Base-by-base conservation (phyloP, 768 basidiomycete species). In the Phlebiopsis gigantea region DNA sequence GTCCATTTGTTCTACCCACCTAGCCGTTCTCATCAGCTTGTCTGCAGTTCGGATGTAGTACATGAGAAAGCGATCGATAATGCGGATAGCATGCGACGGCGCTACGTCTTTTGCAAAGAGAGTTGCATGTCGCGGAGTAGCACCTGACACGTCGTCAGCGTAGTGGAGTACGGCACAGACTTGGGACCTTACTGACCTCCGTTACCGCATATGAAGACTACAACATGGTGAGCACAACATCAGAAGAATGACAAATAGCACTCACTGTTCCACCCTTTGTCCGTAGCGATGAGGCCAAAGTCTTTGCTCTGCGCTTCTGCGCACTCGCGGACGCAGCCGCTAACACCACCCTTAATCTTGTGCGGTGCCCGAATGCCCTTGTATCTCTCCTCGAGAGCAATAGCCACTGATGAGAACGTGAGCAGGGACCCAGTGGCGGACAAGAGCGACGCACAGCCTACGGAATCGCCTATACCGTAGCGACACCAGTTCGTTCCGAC, bases 291-390 rank as follows among this genome's bases (percentile, higher is more conserved):
- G 39, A 88, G 69, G 12, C 87, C 87, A 62, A 89, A 90, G 67
- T 89, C 87, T 65, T 82, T 87, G 12, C 73, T 73, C 62, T 90
- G 88, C 1, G 88, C 87, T 68, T 89, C 88, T 0, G 87, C 88
- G 58, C 88, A 90, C 65, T 89, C 88, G 17, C 87, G 77, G 0
- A 86, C 77, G 63, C 87, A 89, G 19, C 87, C 87, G 21, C 80
- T 82, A 3, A 90, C 85, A 10, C 88, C 88, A 24, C 87, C 87
- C 69, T 89, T 88, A 66, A 89, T 71, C 67, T 88, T 88, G 68
- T 86, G 85, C n/a, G 85, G 85, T 4, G 79, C 77, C 9, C 83
- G 75, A 44, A 89, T 77, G 17, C 87, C 85, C 55, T 82, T 80
- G 67, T 89, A 89, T 5, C 88, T 77, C 55, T 87, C 79, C 69